Conservation (phyloP, 2,329 filamentous ascomycete species). For the Calonectria pseudoturangicola region DNA sequence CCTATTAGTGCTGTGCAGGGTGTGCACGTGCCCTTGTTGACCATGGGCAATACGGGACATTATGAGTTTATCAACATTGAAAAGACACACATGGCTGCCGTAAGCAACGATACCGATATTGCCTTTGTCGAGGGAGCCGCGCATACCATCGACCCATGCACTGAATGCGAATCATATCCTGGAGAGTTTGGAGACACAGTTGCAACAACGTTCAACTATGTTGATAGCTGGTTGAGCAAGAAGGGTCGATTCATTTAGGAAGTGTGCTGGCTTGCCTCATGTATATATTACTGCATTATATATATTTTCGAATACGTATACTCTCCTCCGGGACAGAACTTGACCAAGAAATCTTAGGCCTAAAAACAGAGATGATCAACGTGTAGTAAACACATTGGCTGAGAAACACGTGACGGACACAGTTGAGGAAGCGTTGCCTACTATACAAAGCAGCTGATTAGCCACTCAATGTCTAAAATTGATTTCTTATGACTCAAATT, state of each 20-base stretch:
- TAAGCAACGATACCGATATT: constrained; percentile 21
- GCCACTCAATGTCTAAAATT: too few relatives aligned
- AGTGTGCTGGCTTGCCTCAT: not conserved
- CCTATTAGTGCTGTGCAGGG: constrained; percentile 24
- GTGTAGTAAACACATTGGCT: too few relatives aligned
- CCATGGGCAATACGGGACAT: constrained; percentile 19
- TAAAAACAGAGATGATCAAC: too few relatives aligned
- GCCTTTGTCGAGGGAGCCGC: constrained; percentile 24
- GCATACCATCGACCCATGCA: constrained; percentile 23
- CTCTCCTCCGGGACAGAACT: not conserved
- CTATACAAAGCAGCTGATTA: too few relatives aligned
- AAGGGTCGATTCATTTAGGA: constrained; percentile 2
- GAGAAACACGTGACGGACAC: too few relatives aligned
- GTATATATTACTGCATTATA: too few relatives aligned
- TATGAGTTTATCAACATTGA: constrained; percentile 28
- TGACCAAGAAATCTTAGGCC: too few relatives aligned
- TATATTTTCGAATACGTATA: not conserved
- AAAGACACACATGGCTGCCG: constrained; percentile 24
- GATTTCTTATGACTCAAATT: too few relatives aligned
- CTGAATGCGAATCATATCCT: constrained; percentile 18
- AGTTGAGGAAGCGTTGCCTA: too few relatives aligned
- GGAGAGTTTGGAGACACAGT: constrained; percentile 25
- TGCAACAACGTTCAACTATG: constrained; percentile 15
- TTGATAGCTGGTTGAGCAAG: constrained; percentile 26
- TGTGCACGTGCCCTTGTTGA: constrained; percentile 17